Conservation (phyloP, 148 eudicot species). For the Selenicereus undatus region DNA sequence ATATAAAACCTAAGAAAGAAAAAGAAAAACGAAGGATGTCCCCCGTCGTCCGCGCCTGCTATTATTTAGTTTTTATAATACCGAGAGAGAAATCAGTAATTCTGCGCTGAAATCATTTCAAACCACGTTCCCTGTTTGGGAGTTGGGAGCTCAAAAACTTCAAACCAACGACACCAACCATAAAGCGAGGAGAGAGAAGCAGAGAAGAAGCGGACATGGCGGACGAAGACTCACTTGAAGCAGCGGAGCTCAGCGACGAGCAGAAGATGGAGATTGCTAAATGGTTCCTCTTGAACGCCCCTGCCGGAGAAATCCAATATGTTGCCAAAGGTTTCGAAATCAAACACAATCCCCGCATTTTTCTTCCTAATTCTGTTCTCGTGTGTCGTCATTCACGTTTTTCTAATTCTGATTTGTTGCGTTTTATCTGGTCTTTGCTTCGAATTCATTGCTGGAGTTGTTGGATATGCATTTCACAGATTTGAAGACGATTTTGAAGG, state of each 20-base stretch:
- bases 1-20: too few species aligned
- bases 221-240: conserved; percentile 48
- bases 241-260: conserved; percentile 38
- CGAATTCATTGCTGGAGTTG: background rate
- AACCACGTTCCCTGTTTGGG: conserved; percentile 31
- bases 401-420: background rate
- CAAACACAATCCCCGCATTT: too few species aligned
- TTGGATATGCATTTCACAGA: conserved; percentile 36
- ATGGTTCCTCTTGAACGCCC: conserved; percentile 94
- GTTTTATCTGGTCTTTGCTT: background rate
- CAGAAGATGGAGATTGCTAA: conserved; percentile 87
- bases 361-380: background rate
- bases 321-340: conserved; percentile 65
- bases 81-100: conserved; percentile 14
- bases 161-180: conserved; percentile 24
- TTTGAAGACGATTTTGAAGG: conserved; percentile 65
- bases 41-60: too few species aligned
- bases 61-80: background rate
- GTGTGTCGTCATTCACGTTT: background rate
- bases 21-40: too few species aligned
- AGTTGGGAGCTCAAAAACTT: conserved; percentile 18
- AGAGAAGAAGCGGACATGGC: conserved; percentile 30
- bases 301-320: conserved; percentile 93
- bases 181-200: conserved; percentile 7
- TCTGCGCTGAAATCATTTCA: conserved; percentile 33